Evolutionary conservation across 2,329 filamentous ascomycete genomes (phyloP), one percentile per base, ranked within the genome.

Genomic region (Periconia digitata): DNA sequence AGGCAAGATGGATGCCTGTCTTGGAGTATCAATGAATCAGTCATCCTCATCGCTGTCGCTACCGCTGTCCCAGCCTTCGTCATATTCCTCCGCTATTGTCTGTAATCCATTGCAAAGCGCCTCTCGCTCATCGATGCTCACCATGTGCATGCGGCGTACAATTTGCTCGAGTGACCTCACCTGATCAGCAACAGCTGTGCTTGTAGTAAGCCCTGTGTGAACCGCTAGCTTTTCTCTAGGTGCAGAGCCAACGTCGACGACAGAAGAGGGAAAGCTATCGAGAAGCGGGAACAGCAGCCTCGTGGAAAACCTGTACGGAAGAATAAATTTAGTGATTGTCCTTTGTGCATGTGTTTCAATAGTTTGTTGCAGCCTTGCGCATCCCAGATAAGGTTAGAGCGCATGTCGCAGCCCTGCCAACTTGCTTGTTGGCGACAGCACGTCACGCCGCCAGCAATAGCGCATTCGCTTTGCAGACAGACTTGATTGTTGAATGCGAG

Each of bases 41-140:
- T 90, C 86, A 49, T 90, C 85, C 17, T 83, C 85, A 8, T 84
- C 79, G 58, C 89, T 87, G 37, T 70, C 67, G 40, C 56, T 60
- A 34, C 85, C 90, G 62, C 87, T 90, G 12, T 84, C 85, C 89
- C 90, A 96, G 1, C 90, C 90, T 52, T 94, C 89, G 58, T 90
- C 85, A 68, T 96, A 97, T 50, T 89, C 89, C 63, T 96, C 92
- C 1, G 87, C 86, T 61, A 97, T 85, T 50, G 89, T 86, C 20
- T 87, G 85, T 34, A 99, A 76, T 12, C 87, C 85, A 64, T 95
- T 94, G 39, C 84, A 83, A n/a, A 97, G 76, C 2, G 79, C 78
- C 72, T 99, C 94, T 36, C 92, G 81, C 63, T 97, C 92, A 50
- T 95, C 90, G 3, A 92, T 60, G 0, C 79, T 77, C 15, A 92